Evolutionary conservation across 331 rosid genomes (phyloP).

Genomic region (Rhamnella rubrinervis): DNA sequence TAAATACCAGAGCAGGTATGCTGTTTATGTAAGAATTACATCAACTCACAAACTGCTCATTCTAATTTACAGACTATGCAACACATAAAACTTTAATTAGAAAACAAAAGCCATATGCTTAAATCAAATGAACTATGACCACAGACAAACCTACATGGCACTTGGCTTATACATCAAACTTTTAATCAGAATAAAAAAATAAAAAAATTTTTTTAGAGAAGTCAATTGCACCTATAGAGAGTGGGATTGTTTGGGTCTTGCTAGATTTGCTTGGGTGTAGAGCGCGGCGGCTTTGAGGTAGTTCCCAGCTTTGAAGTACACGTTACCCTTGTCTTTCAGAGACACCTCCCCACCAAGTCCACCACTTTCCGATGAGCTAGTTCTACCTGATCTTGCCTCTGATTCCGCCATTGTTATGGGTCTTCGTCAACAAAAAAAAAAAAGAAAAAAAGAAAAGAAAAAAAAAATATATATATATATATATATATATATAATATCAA

Average conservation of each 20-base stretch:
- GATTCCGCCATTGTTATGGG: slow-evolving; percentile 52
- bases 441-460: too few species aligned
- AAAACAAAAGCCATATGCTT: neutral
- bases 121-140: neutral
- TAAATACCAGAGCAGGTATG: too few species aligned
- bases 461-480: too few species aligned
- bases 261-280: slow-evolving; percentile 96
- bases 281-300: slow-evolving; percentile 93
- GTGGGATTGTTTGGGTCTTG: slow-evolving; percentile 82
- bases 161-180: neutral
- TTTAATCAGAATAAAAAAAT: neutral
- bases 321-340: slow-evolving; percentile 89
- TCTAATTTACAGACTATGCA: too few species aligned
- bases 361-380: slow-evolving; percentile 23
- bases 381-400: slow-evolving; percentile 40
- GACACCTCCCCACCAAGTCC: slow-evolving; percentile 36
- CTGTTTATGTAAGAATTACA: too few species aligned
- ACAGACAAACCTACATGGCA: slow-evolving; percentile 7
- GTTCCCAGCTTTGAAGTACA: slow-evolving; percentile 85
- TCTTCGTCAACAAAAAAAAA: too few species aligned
- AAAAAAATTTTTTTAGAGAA: neutral
- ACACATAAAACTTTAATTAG: slow-evolving; percentile 8
- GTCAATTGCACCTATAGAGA: slow-evolving; percentile 64
- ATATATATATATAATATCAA: neutral
- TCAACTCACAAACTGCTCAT: too few species aligned